Conservation (phyloP, 345 rosid species). For the Microthlaspi erraticum region DNA sequence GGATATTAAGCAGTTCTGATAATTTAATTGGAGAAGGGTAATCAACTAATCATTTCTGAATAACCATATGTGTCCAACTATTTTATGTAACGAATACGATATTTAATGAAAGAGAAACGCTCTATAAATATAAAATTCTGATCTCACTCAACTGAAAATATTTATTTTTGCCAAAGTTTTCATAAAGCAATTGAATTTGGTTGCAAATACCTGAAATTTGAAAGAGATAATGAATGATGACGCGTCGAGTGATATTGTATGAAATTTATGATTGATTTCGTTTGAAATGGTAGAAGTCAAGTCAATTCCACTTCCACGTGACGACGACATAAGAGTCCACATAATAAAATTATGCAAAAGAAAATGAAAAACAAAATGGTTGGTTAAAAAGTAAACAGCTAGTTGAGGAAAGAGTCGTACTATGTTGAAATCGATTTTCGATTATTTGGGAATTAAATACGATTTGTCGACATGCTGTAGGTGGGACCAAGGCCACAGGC, state of each 20-base stretch:
- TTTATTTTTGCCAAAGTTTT: no score
- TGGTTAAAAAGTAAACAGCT: conserved; percentile 22
- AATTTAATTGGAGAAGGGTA: neutral
- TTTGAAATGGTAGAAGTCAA: conserved; percentile 21
- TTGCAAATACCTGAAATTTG: neutral
- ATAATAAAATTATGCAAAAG: neutral
- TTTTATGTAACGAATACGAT: neutral
- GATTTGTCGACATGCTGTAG: conserved; percentile 43
- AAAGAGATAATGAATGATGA: no score
- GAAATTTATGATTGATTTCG: no score
- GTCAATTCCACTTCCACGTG: conserved; percentile 30
- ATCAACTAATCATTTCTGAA: neutral
- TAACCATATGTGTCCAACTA: no score
- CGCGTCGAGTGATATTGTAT: no score
- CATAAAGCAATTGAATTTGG: no score
- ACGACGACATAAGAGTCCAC: conserved; percentile 17
- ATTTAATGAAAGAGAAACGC: no score
- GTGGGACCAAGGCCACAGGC: conserved; percentile 84
- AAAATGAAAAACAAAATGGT: neutral
- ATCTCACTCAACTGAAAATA: no score
- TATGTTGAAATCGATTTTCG: neutral
- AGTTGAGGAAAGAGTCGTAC: conserved; percentile 24
- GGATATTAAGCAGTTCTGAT: neutral
- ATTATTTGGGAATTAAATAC: neutral
- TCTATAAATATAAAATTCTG: no score